Conservation (phyloP, 139 green algal species). For the Chlorella sorokiniana region DNA sequence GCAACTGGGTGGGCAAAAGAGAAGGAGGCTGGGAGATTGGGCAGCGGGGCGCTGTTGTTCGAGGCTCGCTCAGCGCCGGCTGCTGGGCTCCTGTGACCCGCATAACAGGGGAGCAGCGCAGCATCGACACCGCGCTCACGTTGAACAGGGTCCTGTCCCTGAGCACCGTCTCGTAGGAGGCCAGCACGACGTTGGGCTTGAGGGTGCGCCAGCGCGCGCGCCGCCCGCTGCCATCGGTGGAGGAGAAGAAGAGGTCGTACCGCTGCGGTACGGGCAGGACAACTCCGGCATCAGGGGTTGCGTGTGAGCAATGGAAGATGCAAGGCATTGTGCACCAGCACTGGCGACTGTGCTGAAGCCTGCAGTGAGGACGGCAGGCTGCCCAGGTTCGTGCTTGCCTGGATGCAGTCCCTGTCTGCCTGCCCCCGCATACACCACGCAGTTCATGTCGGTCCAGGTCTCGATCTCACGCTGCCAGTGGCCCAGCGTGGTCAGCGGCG, state of each 20-base stretch:
- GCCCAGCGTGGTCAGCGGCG: constrained; percentile 89
- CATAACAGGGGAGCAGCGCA: not conserved
- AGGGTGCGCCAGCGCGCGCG: constrained; percentile 1
- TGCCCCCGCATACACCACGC: constrained; percentile 77
- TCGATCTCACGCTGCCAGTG: constrained; percentile 94
- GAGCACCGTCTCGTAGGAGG: constrained; percentile 71
- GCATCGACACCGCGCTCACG: not conserved
- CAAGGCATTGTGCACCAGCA: not conserved
- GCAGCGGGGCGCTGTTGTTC: too few species aligned
- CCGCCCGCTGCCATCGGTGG: not conserved
- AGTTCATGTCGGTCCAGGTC: constrained; percentile 90
- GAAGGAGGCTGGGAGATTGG: not conserved
- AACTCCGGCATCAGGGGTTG: not conserved
- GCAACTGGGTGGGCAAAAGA: not conserved
- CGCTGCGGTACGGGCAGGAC: constrained; percentile 48
- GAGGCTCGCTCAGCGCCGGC: too few species aligned
- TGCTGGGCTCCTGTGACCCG: too few species aligned
- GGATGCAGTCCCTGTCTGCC: constrained; percentile 66
- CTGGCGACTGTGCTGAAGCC: not conserved
- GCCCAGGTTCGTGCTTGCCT: too few species aligned
- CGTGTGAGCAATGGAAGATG: not conserved
- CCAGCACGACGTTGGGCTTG: constrained; percentile 78
- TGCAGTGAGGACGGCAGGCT: too few species aligned
- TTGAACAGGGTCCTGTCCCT: constrained; percentile 48
- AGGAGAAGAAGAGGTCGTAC: constrained; percentile 51